Evolutionary conservation across 139 green algal genomes (phyloP), one percentile per base, ranked within the genome.

Genomic region (Micractinium conductrix): DNA sequence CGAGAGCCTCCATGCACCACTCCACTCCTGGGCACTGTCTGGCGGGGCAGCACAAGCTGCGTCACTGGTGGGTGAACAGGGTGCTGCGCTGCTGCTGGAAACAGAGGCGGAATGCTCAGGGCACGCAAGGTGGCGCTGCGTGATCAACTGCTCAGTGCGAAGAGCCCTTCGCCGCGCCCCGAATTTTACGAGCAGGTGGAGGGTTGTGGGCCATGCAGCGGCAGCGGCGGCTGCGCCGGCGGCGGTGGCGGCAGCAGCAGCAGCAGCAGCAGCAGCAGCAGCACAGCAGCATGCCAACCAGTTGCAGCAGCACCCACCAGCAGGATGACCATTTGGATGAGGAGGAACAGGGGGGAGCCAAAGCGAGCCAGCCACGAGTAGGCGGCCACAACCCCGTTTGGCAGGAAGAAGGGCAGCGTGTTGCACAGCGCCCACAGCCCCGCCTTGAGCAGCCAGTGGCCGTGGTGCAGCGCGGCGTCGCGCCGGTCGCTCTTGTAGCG

Each of bases 341-440:
- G 69, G 19, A 99, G 90, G 91, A 99, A 99, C 28, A 96, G 14
- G 19, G 91, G 96, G 40, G 92, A 97, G 10, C 93, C 97, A 63
- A 98, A 71, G 35, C 95, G 90, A 0, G 97, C 96, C 21, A 97
- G 37, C 88, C 92, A 95, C 26, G 89, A 90, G 84, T 97, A 98
- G 5, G 84, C 91, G 40, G 93, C 92, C 40, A 98, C 83, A 8
- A 96, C 14, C 24, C 88, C 83, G 69, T 95, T 93, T 42, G 95
- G 93, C 48, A 97, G 88, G 73, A 98, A 93, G 89, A 98, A 98
- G 24, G 96, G 92, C 35, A 98, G 72, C 10, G 88, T 70, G 19
- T 90, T 95, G 89, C 96, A 96, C 2, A 93, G 24, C 21, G 93
- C 33, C 96, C 96, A 99, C 24, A 96, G 68, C 0, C 87, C 86